These are phyloP conservation scores for Amaranthus tricolor DNA, from an alignment of 179 eudicot species.

Conservation along the genomic window DNA sequence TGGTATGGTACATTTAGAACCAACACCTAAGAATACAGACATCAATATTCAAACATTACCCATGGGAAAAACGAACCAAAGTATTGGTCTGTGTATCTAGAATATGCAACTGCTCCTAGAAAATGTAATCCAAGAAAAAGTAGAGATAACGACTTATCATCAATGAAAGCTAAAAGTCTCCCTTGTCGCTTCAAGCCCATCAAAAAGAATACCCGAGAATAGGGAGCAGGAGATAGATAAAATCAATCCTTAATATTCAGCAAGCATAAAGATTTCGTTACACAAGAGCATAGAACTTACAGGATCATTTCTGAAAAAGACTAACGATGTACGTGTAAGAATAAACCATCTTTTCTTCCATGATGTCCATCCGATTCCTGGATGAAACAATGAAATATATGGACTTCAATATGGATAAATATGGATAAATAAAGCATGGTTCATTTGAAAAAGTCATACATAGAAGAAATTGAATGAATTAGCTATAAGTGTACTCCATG, in stretches of 20 bases:
- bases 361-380: constrained; percentile 98
- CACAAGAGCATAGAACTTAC: constrained; percentile 43
- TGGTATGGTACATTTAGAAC: background rate
- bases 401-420: constrained; percentile 11
- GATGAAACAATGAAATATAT: constrained; percentile 24
- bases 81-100: background rate
- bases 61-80: background rate
- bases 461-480: background rate
- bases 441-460: background rate
- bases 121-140: background rate
- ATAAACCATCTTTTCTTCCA: constrained; percentile 99
- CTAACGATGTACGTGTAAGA: constrained; percentile 84
- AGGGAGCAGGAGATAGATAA: background rate
- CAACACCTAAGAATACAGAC: background rate
- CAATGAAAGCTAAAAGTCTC: background rate
- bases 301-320: constrained; percentile 94
- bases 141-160: background rate
- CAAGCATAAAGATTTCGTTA: background rate
- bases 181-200: background rate
- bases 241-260: background rate
- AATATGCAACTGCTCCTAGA: background rate
- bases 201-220: background rate
- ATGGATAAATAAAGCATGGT: background rate
- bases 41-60: background rate
- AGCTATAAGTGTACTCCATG: background rate